phyloP scores from a whole-genome alignment of 768 basidiomycete genomes.

The Mycena amicta region DNA sequence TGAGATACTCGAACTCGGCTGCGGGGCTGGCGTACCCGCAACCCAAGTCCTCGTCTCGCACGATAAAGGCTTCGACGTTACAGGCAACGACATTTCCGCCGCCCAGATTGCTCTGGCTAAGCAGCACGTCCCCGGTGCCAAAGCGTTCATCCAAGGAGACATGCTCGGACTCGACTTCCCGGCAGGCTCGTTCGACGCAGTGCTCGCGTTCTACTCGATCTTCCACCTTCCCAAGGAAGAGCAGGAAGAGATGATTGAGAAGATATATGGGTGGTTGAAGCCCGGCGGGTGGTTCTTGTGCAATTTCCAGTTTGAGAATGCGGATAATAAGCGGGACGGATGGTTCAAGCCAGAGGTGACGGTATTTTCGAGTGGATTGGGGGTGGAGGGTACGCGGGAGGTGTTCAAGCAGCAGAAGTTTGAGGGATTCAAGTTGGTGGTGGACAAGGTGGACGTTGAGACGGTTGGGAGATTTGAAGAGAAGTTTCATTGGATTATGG shows the following conservation, averaged over 20 bases:
- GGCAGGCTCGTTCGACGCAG: constrained; percentile 25
- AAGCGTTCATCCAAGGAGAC: constrained; percentile 28
- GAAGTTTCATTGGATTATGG: constrained; percentile 31
- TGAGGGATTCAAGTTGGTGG: constrained; percentile 21
- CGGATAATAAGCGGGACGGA: constrained; percentile 23
- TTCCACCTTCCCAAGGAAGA: constrained; percentile 32
- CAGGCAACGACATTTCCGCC: constrained; percentile 33
- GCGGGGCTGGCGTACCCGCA: constrained; percentile 31
- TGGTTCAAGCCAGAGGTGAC: constrained; percentile 28
- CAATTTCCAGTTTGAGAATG: constrained; percentile 24
- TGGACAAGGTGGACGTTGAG: constrained; percentile 27
- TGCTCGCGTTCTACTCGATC: constrained; percentile 32
- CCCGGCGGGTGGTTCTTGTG: constrained; percentile 29
- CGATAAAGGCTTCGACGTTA: constrained; percentile 22
- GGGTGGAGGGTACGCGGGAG: constrained; percentile 29
- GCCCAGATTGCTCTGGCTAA: constrained; percentile 30
- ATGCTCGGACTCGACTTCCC: constrained; percentile 28
- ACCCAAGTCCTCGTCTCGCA: constrained; percentile 26
- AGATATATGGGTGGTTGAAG: constrained; percentile 31
- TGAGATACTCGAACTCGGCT: constrained; percentile 31
- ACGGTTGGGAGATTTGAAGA: constrained; percentile 27
- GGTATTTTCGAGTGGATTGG: constrained; percentile 30
- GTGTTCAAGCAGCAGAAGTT: constrained; percentile 21
- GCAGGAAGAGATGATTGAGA: constrained; percentile 29
- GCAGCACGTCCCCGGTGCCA: constrained; percentile 26